A percentile compares a stretch with the other conserved stretches of the same genome.
phyloP scores from a whole-genome alignment of 2,329 filamentous ascomycete genomes.

The Nothophoma quercina region DNA sequence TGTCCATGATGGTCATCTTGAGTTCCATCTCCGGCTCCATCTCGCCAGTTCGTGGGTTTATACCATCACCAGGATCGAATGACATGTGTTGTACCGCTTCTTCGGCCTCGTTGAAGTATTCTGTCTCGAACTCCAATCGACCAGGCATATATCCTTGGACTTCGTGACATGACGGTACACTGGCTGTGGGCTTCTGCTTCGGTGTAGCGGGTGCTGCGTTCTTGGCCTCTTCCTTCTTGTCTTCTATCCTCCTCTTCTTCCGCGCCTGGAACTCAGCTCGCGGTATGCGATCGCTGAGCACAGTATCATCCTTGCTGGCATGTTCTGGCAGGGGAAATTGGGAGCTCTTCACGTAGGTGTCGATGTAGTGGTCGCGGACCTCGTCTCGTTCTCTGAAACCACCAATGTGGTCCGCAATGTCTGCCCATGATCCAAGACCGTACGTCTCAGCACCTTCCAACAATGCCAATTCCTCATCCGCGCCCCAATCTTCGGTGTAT shows the following conservation, averaged over 20 bases:
- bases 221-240: slow-evolving; percentile 86
- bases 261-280: slow-evolving; percentile 91
- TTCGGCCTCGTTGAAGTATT: slow-evolving; percentile 97
- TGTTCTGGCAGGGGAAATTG: slow-evolving; percentile 86
- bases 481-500: slow-evolving; percentile 93
- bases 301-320: slow-evolving; percentile 82
- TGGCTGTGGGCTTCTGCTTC: slow-evolving; percentile 95
- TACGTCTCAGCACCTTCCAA: slow-evolving; percentile 96
- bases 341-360: slow-evolving; percentile 83
- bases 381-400: slow-evolving; percentile 95
- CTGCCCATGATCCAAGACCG: slow-evolving; percentile 94
- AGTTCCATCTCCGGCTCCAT: slow-evolving; percentile 96
- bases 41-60: slow-evolving; percentile 83
- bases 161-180: slow-evolving; percentile 94
- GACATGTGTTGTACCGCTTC: slow-evolving; percentile 98
- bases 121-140: slow-evolving; percentile 94
- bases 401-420: slow-evolving; percentile 97
- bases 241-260: slow-evolving; percentile 93
- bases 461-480: slow-evolving; percentile 92
- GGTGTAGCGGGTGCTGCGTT: slow-evolving; percentile 82
- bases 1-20: slow-evolving; percentile 97
- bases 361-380: slow-evolving; percentile 91
- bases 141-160: slow-evolving; percentile 99
- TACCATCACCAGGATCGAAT: slow-evolving; percentile 93
- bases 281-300: slow-evolving; percentile 79